Conservation (phyloP, 306 rosid species). For the Cicer bijugum region DNA sequence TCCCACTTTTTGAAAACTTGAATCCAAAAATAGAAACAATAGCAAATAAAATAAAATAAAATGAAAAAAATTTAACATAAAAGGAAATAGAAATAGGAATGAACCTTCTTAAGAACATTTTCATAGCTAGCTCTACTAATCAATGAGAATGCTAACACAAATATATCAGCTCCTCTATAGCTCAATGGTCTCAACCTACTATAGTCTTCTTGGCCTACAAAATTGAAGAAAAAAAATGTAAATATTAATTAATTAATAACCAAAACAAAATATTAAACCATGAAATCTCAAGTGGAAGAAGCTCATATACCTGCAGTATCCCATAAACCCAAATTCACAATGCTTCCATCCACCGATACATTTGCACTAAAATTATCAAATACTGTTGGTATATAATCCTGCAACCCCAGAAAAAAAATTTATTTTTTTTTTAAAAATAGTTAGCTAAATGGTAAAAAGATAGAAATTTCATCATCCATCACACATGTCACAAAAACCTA, state of each 20-base stretch:
- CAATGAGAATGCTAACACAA: conserved; percentile 88
- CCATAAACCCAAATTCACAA: conserved; percentile 95
- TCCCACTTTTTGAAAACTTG: conserved; percentile 27
- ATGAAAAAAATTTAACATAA: neutral
- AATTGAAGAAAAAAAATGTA: conserved; percentile 31
- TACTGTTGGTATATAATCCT: conserved; percentile 95
- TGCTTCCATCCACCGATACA: conserved; percentile 90
- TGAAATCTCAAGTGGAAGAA: conserved; percentile 11
- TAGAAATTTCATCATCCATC: conserved; percentile 1
- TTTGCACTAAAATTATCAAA: conserved; percentile 98
- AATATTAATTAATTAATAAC: neutral
- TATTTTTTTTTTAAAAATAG: neutral
- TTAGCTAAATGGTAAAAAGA: conserved; percentile 17
- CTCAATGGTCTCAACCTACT: conserved; percentile 98
- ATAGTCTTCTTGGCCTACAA: conserved; percentile 93
- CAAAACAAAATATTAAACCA: conserved; percentile 22
- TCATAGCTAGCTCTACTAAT: conserved; percentile 95
- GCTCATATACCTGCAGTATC: conserved; percentile 86
- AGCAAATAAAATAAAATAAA: neutral
- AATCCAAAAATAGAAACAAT: conserved; percentile 39
- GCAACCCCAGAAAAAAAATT: conserved; percentile 37
- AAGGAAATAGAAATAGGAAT: conserved; percentile 22
- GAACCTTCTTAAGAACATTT: conserved; percentile 91
- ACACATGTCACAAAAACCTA: neutral
- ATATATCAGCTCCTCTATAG: conserved; percentile 93